Conservation (phyloP, 1,284 basidiomycete genomes). For the Kwoniella shivajii region DNA sequence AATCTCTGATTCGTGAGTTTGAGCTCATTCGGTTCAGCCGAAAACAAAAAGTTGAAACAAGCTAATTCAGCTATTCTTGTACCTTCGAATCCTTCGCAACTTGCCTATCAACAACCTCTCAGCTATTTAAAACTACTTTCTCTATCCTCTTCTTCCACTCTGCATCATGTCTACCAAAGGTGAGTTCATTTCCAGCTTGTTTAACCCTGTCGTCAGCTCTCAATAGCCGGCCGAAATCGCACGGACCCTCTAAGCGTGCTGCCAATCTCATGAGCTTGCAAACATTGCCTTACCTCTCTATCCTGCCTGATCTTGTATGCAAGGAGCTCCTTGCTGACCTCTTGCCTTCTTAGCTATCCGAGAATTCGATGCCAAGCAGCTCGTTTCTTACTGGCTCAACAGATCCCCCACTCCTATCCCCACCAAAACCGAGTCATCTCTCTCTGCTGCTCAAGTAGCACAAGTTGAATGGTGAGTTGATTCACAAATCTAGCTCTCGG, state of each 20-base stretch:
- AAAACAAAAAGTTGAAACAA: not conserved
- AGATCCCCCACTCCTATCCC: conserved; percentile 67
- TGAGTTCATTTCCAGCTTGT: conserved; percentile 28
- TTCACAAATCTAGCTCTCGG: not conserved
- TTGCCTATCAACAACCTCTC: not conserved
- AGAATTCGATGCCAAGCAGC: conserved; percentile 92
- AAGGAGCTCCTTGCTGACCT: conserved; percentile 1
- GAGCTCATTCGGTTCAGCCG: conserved; percentile 5
- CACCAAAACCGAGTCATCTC: conserved; percentile 50
- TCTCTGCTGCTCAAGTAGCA: conserved; percentile 53
- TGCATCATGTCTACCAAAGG: conserved; percentile 55
- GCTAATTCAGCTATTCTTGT: not conserved
- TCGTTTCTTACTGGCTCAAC: conserved; percentile 90
- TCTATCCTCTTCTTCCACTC: conserved; percentile 4
- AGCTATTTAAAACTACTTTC: conserved; percentile 6
- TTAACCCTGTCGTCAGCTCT: not conserved
- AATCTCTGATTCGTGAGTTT: conserved; percentile 3
- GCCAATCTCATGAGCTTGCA: not conserved
- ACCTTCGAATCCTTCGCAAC: not conserved
- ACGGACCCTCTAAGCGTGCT: not conserved
- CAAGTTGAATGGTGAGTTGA: conserved; percentile 53
- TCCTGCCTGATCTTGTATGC: not conserved
- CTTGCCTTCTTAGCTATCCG: conserved; percentile 67
- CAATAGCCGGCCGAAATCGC: conserved; percentile 13
- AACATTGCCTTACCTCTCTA: not conserved